phyloP scores from a whole-genome alignment of 371 early-diverging fungal species.

The Mortierella sp. region DNA sequence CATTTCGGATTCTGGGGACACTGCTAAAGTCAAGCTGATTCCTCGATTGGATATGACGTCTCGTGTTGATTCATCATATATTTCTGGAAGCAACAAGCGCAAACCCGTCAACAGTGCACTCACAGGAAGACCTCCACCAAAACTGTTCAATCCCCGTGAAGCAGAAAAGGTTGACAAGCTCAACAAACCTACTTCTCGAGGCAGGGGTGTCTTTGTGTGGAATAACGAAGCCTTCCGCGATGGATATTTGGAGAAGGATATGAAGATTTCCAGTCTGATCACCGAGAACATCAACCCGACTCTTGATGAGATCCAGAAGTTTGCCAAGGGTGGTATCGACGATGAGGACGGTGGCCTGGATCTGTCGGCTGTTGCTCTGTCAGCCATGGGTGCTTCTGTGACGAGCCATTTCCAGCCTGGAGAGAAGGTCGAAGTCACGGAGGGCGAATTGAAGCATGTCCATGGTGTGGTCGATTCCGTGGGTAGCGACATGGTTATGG shows the following conservation, averaged over 20 bases:
- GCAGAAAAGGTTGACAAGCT: constrained; percentile 61
- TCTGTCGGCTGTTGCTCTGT: constrained; percentile 60
- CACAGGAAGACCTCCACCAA: constrained; percentile 66
- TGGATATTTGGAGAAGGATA: constrained; percentile 91
- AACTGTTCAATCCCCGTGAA: constrained; percentile 82
- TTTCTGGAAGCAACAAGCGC: constrained; percentile 64
- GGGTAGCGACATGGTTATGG: constrained; percentile 69
- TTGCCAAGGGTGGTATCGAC: constrained; percentile 73
- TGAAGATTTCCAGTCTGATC: constrained; percentile 81
- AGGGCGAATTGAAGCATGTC: constrained; percentile 90
- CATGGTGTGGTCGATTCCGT: constrained; percentile 83
- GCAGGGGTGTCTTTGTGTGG: constrained; percentile 78
- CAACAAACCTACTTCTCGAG: constrained; percentile 57
- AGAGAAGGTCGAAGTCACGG: constrained; percentile 89
- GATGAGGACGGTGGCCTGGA: constrained; percentile 63
- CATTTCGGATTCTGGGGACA: constrained; percentile 82
- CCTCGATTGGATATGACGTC: constrained; percentile 84
- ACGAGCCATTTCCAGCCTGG: constrained; percentile 78
- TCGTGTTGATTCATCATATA: constrained; percentile 36
- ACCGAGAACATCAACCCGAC: constrained; percentile 88
- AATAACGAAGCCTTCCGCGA: constrained; percentile 85
- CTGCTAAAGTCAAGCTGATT: constrained; percentile 85
- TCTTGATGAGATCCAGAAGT: constrained; percentile 92
- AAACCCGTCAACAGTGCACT: constrained; percentile 55
- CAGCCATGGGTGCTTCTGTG: constrained; percentile 51